A percentile compares a stretch with the other conserved stretches of the same genome.
Conservation (phyloP, 345 rosid species). For the Heritiera fomes region DNA sequence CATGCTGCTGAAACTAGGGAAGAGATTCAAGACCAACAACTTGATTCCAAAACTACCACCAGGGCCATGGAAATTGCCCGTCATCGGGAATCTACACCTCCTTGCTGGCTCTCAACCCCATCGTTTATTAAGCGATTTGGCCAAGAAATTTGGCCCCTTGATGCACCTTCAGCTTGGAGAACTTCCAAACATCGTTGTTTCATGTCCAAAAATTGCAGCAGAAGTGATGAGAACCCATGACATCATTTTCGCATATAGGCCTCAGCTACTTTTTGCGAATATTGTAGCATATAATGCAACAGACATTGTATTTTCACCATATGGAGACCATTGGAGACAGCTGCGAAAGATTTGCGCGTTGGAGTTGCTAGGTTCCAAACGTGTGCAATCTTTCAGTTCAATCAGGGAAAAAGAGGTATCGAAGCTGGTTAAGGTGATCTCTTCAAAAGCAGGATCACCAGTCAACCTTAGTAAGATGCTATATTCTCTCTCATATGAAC, state of each 20-base stretch:
- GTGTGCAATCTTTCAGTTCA: constrained; percentile 14
- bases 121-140: constrained; percentile 27
- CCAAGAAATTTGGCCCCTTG: constrained; percentile 35
- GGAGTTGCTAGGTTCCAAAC: constrained; percentile 13
- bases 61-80: constrained; percentile 38
- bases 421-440: not conserved
- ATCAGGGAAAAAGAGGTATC: constrained; percentile 1
- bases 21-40: not conserved
- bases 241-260: constrained; percentile 33
- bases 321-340: constrained; percentile 34
- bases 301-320: constrained; percentile 22
- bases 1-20: too few relatives aligned
- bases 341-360: not conserved
- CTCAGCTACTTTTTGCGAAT: not conserved
- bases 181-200: constrained; percentile 26
- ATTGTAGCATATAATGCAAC: constrained; percentile 17
- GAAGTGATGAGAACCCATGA: constrained; percentile 41
- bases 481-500: not conserved
- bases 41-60: constrained; percentile 30
- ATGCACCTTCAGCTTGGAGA: constrained; percentile 43
- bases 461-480: not conserved
- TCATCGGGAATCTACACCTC: constrained; percentile 40
- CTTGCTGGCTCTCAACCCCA: constrained; percentile 32
- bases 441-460: not conserved
- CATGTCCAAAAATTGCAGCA: constrained; percentile 31